Evolutionary conservation across 2,329 filamentous ascomycete genomes (phyloP).

Genomic region (Colletotrichum orbiculare): DNA sequence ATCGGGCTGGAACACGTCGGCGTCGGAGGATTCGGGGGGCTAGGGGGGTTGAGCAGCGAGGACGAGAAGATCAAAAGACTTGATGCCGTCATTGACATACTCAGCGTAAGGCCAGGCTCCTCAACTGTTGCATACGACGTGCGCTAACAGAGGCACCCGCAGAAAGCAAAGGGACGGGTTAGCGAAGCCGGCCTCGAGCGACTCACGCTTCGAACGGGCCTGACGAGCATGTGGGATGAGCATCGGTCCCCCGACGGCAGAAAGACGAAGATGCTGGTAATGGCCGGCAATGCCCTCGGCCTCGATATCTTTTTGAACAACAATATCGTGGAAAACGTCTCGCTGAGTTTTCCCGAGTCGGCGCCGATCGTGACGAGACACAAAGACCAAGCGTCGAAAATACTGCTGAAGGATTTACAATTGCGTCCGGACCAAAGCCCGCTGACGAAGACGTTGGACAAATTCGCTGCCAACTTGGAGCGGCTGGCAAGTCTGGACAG

Average conservation of each 20-base stretch:
- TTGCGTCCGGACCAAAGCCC: constrained; percentile 69
- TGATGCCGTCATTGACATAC: constrained; percentile 60
- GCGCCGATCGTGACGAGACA: constrained; percentile 68
- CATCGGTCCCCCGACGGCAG: constrained; percentile 57
- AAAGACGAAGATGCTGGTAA: constrained; percentile 66
- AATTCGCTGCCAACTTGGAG: constrained; percentile 78
- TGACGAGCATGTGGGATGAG: constrained; percentile 72
- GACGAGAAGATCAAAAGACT: constrained; percentile 67
- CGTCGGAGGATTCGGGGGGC: constrained; percentile 55
- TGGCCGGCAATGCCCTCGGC: constrained; percentile 70
- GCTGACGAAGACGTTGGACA: constrained; percentile 76
- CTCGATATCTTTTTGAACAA: constrained; percentile 71
- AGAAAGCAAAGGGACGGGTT: constrained; percentile 67
- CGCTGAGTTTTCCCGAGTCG: constrained; percentile 71
- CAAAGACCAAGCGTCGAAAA: constrained; percentile 70
- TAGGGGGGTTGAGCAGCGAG: constrained; percentile 57
- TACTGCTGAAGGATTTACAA: constrained; percentile 73
- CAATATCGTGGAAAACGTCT: constrained; percentile 71
- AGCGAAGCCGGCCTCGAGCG: constrained; percentile 81
- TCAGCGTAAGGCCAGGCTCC: constrained; percentile 56
- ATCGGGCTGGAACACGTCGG: constrained; percentile 64
- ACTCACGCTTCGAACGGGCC: constrained; percentile 73
- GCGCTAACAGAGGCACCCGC: background rate
- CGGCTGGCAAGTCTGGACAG: constrained; percentile 76
- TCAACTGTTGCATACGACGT: constrained; percentile 45